These are phyloP conservation scores for Ceratocystis destructans DNA, from an alignment of 2,329 filamentous ascomycete genomes.

Conservation along the genomic window DNA sequence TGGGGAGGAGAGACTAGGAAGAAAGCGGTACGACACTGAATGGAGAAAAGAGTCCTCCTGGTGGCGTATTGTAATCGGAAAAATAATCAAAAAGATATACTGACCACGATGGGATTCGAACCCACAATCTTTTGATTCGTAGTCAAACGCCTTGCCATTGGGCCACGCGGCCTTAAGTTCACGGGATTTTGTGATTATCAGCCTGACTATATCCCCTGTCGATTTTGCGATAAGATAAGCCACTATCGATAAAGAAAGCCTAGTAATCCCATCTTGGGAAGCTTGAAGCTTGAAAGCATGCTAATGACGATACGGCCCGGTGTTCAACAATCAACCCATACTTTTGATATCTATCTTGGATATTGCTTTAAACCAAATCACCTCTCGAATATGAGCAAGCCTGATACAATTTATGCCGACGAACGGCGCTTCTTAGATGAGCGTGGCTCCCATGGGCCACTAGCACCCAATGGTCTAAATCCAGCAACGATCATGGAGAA, in stretches of 20 bases:
- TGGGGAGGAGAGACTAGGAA: neutral
- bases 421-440: conserved; percentile 76
- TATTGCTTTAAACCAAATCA: too few species aligned
- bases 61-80: neutral
- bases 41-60: too few species aligned
- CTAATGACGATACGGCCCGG: neutral
- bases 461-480: conserved; percentile 78
- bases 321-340: neutral
- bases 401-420: conserved; percentile 57
- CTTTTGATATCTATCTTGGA: neutral
- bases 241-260: conserved; percentile 14
- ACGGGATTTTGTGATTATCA: accelerated
- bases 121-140: conserved; percentile 20
- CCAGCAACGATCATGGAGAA: conserved; percentile 94
- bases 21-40: neutral
- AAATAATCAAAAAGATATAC: neutral
- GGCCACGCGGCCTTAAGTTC: conserved; percentile 15
- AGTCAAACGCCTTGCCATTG: conserved; percentile 20
- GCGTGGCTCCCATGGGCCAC: conserved; percentile 61
- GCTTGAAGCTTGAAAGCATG: neutral
- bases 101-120: conserved; percentile 19
- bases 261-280: neutral
- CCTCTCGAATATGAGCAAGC: conserved; percentile 14
- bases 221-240: neutral
- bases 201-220: neutral